Evolutionary conservation across 768 basidiomycete genomes (phyloP), one percentile per base, ranked within the genome.

Genomic region (Suillus weaverae): DNA sequence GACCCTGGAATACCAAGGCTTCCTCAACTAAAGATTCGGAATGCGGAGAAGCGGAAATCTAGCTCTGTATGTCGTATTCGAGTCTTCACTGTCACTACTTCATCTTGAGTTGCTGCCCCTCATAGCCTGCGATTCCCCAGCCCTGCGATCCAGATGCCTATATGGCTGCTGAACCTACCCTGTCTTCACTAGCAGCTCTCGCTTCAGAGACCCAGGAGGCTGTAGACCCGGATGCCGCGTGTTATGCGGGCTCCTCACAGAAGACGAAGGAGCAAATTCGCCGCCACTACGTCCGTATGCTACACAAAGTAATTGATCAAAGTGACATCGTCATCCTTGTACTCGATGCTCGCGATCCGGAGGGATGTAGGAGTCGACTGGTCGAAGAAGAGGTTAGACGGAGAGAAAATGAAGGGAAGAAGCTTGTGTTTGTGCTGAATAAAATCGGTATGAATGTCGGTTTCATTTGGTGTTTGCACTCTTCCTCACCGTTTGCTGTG

Each of bases 381-480:
- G 95, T 99, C 5, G 97, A 99, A 75, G 94, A 97, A 72, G 96
- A 97, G 74, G 95, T 97, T 0, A 81, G 91, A 53, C 81, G 93
- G 67, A 83, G 92, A 41, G 95, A 96, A 73, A 81, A 80, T 30
- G 92, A 97, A 67, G 92, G 95, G 9, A 99, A 99, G 81, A 92
- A 88, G 73, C 79, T 99, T 36, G 88, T 99, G 2, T 94, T 95
- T 62, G 94, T 98, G 3, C 75, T 99, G n/a, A 99, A 98, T 77
- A 98, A 99, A 80, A 91, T 97, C 64, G 97, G 97, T 95, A 66
- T 64, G 57, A 30, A 41, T 20, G 11, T 59, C 6, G 26, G 89
- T 78, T 16, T 26, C 56, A 33, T 63, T 51, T 36, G 41, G 39
- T 62, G 30, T 59, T 4, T 22, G 14, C 26, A 26, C n/a, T 61